Conservation (phyloP, 2,329 filamentous ascomycete genomes). For the Talaromyces marneffei region DNA sequence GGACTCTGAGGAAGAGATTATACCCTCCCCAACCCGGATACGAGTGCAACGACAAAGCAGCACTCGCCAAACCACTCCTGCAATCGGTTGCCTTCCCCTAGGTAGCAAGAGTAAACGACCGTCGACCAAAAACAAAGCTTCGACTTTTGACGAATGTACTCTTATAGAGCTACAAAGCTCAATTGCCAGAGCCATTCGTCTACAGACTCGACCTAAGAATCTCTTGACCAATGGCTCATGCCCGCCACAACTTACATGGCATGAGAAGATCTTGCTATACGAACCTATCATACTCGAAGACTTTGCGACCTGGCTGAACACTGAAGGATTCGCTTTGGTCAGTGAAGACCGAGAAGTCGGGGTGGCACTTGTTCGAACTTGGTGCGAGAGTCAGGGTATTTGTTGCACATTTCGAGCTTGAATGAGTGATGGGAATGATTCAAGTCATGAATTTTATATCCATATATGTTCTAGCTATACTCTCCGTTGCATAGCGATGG, state of each 20-base stretch:
- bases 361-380: slow-evolving; percentile 66
- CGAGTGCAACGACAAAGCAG: slow-evolving; percentile 15
- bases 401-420: slow-evolving; percentile 52
- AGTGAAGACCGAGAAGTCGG: slow-evolving; percentile 62
- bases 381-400: slow-evolving; percentile 83
- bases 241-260: slow-evolving; percentile 56
- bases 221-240: slow-evolving; percentile 32
- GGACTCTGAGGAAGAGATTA: slow-evolving; percentile 32
- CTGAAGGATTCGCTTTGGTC: slow-evolving; percentile 56
- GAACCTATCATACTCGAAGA: slow-evolving; percentile 88
- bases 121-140: slow-evolving; percentile 11
- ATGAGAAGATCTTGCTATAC: slow-evolving; percentile 90
- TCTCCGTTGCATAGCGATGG: neutral
- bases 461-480: neutral
- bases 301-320: slow-evolving; percentile 74
- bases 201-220: slow-evolving; percentile 28
- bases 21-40: slow-evolving; percentile 26
- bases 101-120: neutral
- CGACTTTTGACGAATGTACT: slow-evolving; percentile 16
- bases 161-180: slow-evolving; percentile 38
- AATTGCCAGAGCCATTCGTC: slow-evolving; percentile 47
- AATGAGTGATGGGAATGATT: neutral
- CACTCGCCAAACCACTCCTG: neutral
- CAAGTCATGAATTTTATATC: neutral
- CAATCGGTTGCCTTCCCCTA: neutral